phyloP scores from a whole-genome alignment of 225 moss, liverwort and hornwort species.

The Straminergon stramineum region DNA sequence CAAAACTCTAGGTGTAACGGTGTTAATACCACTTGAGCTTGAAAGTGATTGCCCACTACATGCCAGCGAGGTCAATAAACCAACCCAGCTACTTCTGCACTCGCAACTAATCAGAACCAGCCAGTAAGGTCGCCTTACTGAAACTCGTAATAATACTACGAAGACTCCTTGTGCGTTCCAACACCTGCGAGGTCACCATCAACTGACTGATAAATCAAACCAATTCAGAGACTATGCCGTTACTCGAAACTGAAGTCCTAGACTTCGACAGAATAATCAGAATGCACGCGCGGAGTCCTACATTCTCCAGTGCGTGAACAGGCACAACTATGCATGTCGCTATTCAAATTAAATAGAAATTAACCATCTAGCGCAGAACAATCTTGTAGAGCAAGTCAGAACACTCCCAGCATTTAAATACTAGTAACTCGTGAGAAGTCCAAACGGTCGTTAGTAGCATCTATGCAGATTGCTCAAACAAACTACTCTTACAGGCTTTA shows the following conservation, averaged over 20 bases:
- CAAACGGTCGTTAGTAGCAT: neutral
- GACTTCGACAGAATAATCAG: neutral
- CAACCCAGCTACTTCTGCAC: neutral
- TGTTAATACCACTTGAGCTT: neutral
- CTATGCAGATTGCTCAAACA: neutral
- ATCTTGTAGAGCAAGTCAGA: neutral
- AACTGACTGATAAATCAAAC: neutral
- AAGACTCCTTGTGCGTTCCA: neutral
- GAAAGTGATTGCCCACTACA: neutral
- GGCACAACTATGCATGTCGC: neutral
- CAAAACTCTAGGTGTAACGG: neutral
- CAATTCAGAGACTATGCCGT: neutral
- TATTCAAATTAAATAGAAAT: neutral
- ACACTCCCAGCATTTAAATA: neutral
- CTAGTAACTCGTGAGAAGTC: neutral
- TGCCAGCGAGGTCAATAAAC: neutral
- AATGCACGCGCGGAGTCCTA: neutral
- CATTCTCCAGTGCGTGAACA: neutral
- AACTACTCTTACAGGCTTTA: neutral
- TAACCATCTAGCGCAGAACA: neutral
- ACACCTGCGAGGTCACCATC: neutral
- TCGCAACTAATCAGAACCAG: neutral
- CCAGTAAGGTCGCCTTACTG: neutral
- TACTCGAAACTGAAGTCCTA: neutral
- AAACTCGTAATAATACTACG: neutral